Conservation (phyloP, 768 basidiomycete genomes). For the Russula vinacea region DNA sequence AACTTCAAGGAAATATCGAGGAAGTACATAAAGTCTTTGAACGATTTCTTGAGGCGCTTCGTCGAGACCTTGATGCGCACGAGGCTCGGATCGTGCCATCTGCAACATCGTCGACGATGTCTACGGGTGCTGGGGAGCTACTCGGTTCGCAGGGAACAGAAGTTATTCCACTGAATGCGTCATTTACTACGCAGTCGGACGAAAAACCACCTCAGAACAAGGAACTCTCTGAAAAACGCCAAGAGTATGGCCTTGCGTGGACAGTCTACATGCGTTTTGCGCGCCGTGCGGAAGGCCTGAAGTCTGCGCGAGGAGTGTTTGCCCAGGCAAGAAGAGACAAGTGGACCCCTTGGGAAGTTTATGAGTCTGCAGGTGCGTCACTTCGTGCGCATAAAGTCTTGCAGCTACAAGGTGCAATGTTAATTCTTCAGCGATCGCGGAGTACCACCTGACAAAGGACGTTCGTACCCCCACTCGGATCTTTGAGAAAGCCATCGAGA, state of each 20-base stretch:
- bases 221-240: slow-evolving; percentile 56
- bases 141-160: slow-evolving; percentile 15
- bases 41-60: slow-evolving; percentile 64
- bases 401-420: slow-evolving; percentile 15
- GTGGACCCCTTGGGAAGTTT: slow-evolving; percentile 87
- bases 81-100: slow-evolving; percentile 46
- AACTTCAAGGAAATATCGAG: slow-evolving; percentile 57
- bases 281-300: slow-evolving; percentile 81
- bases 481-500: slow-evolving; percentile 89
- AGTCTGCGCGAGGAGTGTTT: slow-evolving; percentile 73
- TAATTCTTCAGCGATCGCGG: slow-evolving; percentile 72
- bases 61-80: slow-evolving; percentile 57
- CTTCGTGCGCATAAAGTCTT: not conserved
- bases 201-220: slow-evolving; percentile 54
- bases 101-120: slow-evolving; percentile 40
- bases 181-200: slow-evolving; percentile 47
- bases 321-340: slow-evolving; percentile 73
- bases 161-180: slow-evolving; percentile 18
- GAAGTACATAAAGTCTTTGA: slow-evolving; percentile 73
- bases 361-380: slow-evolving; percentile 79
- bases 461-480: slow-evolving; percentile 80
- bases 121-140: slow-evolving; percentile 23
- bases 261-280: slow-evolving; percentile 94
- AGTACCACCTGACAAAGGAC: slow-evolving; percentile 86
- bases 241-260: slow-evolving; percentile 75